Evolutionary conservation across 768 basidiomycete genomes (phyloP).

Genomic region (Pholiota microspora): DNA sequence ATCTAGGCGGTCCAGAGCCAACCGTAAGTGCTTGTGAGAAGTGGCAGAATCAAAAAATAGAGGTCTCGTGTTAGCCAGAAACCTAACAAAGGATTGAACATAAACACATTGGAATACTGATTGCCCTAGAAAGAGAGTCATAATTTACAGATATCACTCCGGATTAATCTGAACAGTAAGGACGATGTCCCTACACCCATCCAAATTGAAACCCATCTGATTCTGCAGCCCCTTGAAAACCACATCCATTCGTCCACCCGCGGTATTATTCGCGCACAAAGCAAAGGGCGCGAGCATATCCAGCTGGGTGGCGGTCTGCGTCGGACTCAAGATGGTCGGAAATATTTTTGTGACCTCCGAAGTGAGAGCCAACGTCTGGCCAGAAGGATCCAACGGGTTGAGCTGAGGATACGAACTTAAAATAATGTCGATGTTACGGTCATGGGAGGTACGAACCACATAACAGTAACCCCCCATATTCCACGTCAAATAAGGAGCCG

Average conservation of each 20-base stretch:
- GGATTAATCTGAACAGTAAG: not conserved
- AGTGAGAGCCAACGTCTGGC: not conserved
- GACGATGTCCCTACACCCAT: not conserved
- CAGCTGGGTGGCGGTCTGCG: not conserved
- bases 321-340: not conserved
- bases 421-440: not conserved
- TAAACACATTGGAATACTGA: too few relatives aligned
- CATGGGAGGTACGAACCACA: not conserved
- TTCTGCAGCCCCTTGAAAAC: not conserved
- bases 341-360: not conserved
- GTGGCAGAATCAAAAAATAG: too few relatives aligned
- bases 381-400: not conserved
- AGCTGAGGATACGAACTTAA: not conserved
- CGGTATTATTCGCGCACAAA: constrained; percentile 1
- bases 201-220: not conserved
- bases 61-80: too few relatives aligned
- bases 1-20: too few relatives aligned
- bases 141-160: too few relatives aligned
- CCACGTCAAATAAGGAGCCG: not conserved
- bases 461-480: not conserved
- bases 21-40: too few relatives aligned
- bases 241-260: not conserved
- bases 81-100: too few relatives aligned
- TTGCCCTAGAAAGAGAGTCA: too few relatives aligned
- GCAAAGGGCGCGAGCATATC: not conserved